These are phyloP conservation scores for Gloeopeniophorella convolvens DNA, from an alignment of 768 basidiomycete genomes.

Conservation along the genomic window DNA sequence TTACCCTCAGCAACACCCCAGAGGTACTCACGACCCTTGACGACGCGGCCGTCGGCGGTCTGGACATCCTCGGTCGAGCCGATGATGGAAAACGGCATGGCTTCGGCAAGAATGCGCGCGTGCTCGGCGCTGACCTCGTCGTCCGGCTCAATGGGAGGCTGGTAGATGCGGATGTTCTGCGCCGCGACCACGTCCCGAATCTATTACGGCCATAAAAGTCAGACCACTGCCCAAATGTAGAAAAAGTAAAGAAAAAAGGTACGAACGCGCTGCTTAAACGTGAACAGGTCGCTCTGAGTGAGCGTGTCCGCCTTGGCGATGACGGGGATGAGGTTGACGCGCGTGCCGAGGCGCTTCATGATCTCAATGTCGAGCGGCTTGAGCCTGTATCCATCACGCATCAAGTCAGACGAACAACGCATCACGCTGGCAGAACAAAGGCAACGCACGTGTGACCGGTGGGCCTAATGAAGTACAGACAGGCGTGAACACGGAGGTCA, in stretches of 20 bases:
- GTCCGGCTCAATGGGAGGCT: slow-evolving; percentile 86
- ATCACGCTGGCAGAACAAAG: too few species aligned
- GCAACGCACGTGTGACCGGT: slow-evolving; percentile 88
- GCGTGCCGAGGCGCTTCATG: slow-evolving; percentile 98
- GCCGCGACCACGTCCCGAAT: slow-evolving; percentile 85
- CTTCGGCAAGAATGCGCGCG: slow-evolving; percentile 77
- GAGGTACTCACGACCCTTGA: slow-evolving; percentile 97
- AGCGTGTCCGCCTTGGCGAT: slow-evolving; percentile 97
- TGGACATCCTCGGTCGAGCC: slow-evolving; percentile 93
- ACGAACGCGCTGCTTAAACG: slow-evolving; percentile 89
- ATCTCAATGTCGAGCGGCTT: slow-evolving; percentile 99
- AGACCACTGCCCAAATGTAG: slow-evolving; percentile 15
- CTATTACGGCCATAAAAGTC: slow-evolving; percentile 30
- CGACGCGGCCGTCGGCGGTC: slow-evolving; percentile 82
- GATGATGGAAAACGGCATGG: slow-evolving; percentile 98
- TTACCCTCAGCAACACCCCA: slow-evolving; percentile 99
- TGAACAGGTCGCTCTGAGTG: slow-evolving; percentile 84
- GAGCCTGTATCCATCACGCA: slow-evolving; percentile 42
- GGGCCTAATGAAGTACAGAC: slow-evolving; percentile 93
- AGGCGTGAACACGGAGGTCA: slow-evolving; percentile 93
- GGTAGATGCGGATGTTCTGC: slow-evolving; percentile 93
- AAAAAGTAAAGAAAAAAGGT: slow-evolving; percentile 1
- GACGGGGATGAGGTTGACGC: slow-evolving; percentile 97
- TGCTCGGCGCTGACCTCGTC: slow-evolving; percentile 84
- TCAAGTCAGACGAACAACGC: slow-evolving; percentile 6